Base-by-base conservation (phyloP, 768 basidiomycete species). In the Hygrocybe coccinea region DNA sequence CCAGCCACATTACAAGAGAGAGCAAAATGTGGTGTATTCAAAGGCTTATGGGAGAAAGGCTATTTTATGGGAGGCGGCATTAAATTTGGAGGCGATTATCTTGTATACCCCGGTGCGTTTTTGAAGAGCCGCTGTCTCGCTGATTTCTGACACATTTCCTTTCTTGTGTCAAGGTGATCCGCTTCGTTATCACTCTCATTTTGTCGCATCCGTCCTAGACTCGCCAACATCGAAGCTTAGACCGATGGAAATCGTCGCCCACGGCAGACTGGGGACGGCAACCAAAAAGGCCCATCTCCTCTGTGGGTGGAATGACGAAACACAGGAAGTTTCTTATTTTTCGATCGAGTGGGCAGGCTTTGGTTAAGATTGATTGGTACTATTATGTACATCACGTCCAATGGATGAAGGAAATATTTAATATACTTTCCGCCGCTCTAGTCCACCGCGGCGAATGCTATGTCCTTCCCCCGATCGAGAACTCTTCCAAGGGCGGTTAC, bases 241-340 rank as follows among this genome's bases (percentile, higher is more conserved):
- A 47, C 94, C 97, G 4, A 90, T 95, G 84, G 93, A 98, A 69
- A 82, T 99, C 45, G 89, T 99, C 21, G 95, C 95, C 0, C 94
- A 94, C 67, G 97, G 97, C 15, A 80, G 97, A 34, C 72, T 99
- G 34, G 97, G 95, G 1, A 99, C 97, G 3, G 97, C 90, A 10
- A 97, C 97, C 8, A 98, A 97, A 71, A 99, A 99, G 71, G 84
- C 92, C 0, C 95, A 97, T 68, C 72, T 98, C 29, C 72, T 98
- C 2, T 97, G 93, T 63, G 83, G 86, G 33, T 97, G 89, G 87
- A 85, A 95, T 63, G 86, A 90, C 35, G 77, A 76, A 49, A 82
- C 75, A 63, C 75, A 79, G 39, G 70, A 77, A 58, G 89, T 83
- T 2, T 81, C 84, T 0, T 91, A 89, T 71, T 77, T 87, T 54